phyloP scores from a whole-genome alignment of 2,329 filamentous ascomycete genomes.

The Onygenales sp. region DNA sequence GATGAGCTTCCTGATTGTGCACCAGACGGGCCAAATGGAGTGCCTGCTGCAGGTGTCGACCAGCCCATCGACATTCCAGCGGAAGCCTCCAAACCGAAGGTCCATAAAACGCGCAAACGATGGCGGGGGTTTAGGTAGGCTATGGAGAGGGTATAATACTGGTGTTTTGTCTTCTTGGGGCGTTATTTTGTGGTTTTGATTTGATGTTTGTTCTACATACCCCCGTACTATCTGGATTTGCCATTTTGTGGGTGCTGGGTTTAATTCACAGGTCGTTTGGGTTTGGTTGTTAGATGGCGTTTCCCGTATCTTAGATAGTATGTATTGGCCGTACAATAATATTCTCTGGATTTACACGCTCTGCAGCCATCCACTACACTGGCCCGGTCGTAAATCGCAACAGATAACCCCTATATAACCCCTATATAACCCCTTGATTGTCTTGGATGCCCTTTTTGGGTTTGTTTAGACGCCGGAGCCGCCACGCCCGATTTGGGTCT shows the following conservation, averaged over 20 bases:
- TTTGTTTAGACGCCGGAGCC: not conserved
- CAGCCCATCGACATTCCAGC: not conserved
- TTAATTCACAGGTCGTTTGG: not conserved
- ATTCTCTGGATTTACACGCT: too few species aligned
- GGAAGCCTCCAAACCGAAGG: slow-evolving; percentile 13
- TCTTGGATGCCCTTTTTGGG: not conserved
- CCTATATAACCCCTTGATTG: not conserved
- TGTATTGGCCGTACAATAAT: too few species aligned
- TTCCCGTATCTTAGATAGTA: too few species aligned
- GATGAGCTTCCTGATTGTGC: slow-evolving; percentile 35
- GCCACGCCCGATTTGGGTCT: not conserved
- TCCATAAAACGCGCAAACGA: slow-evolving; percentile 22
- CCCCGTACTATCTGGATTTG: not conserved
- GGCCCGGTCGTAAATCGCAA: too few species aligned
- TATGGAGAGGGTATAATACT: not conserved
- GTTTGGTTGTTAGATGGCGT: not conserved
- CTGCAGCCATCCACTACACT: too few species aligned
- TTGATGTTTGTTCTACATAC: not conserved
- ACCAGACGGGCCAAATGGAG: not conserved
- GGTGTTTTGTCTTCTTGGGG: not conserved
- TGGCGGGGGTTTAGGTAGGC: slow-evolving; percentile 21
- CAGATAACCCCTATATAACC: not conserved
- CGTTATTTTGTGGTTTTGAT: not conserved
- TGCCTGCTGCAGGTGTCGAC: not conserved
- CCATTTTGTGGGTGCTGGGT: not conserved